Evolutionary conservation across 257 asterid genomes (phyloP).

Genomic region (Solanum chiquidenum): DNA sequence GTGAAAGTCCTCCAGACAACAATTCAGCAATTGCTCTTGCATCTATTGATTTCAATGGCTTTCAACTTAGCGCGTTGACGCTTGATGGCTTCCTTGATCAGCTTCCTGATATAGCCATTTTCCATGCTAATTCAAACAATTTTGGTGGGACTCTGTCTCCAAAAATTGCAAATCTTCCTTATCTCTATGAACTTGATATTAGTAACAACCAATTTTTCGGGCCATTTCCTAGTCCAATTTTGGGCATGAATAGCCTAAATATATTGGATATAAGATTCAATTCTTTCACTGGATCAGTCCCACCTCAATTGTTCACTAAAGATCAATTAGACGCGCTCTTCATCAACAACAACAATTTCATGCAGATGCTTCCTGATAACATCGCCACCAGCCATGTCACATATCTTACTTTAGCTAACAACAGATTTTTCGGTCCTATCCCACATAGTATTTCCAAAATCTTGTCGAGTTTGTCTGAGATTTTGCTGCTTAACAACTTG

Average conservation of each 20-base stretch:
- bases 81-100: slow-evolving; percentile 61
- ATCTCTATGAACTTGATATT: slow-evolving; percentile 62
- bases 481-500: slow-evolving; percentile 43
- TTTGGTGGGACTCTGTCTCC: slow-evolving; percentile 45
- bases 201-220: slow-evolving; percentile 72
- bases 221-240: slow-evolving; percentile 38
- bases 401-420: slow-evolving; percentile 61
- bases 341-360: slow-evolving; percentile 57
- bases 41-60: slow-evolving; percentile 71
- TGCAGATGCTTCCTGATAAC: slow-evolving; percentile 35
- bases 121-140: slow-evolving; percentile 72
- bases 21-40: slow-evolving; percentile 63
- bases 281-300: slow-evolving; percentile 52
- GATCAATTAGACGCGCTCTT: slow-evolving; percentile 40
- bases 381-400: slow-evolving; percentile 7
- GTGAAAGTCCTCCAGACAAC: slow-evolving; percentile 72
- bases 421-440: slow-evolving; percentile 60
- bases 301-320: slow-evolving; percentile 41
- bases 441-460: slow-evolving; percentile 28
- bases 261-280: slow-evolving; percentile 68
- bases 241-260: slow-evolving; percentile 33
- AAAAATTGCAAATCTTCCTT: slow-evolving; percentile 32
- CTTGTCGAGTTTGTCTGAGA: slow-evolving; percentile 26
- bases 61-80: slow-evolving; percentile 45
- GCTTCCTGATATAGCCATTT: slow-evolving; percentile 68